Evolutionary conservation across 371 early-diverging fungal genomes (phyloP), one percentile per base, ranked within the genome.

Genomic region (Saksenaea vasiformis): DNA sequence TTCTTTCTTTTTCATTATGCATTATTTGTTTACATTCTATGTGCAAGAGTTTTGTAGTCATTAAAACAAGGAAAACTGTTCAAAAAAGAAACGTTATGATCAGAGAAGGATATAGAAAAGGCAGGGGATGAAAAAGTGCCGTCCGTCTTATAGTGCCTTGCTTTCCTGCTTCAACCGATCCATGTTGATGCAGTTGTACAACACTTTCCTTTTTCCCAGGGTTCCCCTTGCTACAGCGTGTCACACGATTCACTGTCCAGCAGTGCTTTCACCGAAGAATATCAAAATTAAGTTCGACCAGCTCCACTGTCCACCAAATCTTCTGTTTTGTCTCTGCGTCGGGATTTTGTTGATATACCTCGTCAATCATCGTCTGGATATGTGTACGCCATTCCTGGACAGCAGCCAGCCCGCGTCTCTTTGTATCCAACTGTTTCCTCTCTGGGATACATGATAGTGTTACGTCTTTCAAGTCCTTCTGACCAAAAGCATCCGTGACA

Each of bases 301-400:
- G 28, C 41, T 62, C 56, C 14, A 62, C 19, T 13, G 43, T 9
- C 55, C 56, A 56, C 15, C 43, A 22, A 27, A 62, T 61, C 35
- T 53, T 61, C 15, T 44, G 39, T 34, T 57, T 15, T 4, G n/a
- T 19, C 36, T 57, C 41, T 0, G 35, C 44, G 7, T 27, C 36
- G 7, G 13, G 15, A 13, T 26, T 19, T 19, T 24, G 31, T 19
- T 3, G 22, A 9, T 22, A 5, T 13, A 57, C 61, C 53, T 60
- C 35, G 2, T 66, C 24, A n/a, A 61, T 61, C 57, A 66, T 66
- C 0, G 3, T 19, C 3, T 60, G 35, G 17, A 66, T 56, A 28
- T 61, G 66, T 28, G 35, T 2, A 3, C 28, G 47, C 65, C 65
- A 64, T 44, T 28, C 26, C 17, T 34, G 38, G 27, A 58, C 19